Evolutionary conservation across 2,329 filamentous ascomycete genomes (phyloP), one percentile per base, ranked within the genome.

Genomic region (Bimuria novae-zelandiae): DNA sequence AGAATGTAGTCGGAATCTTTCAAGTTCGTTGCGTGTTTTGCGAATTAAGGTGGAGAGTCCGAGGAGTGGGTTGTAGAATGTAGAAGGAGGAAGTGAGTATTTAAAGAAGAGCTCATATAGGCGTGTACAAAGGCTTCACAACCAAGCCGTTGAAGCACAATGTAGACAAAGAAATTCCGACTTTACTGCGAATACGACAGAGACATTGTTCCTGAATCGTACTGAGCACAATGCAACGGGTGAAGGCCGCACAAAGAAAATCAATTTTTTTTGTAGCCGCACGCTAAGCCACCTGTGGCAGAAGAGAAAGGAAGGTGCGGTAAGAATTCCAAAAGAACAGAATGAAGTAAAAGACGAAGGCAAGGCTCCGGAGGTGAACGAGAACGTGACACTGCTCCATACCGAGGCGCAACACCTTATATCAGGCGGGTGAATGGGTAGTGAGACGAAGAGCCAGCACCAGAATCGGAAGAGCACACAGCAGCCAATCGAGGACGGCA

Each of bases 401-500:
- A 32, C 36, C 43, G 46, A 39, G 51, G 33, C 42, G 27, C 39
- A 25, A 23, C 32, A 29, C 52, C 61, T 65, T 69, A 68, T 70
- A 71, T 72, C 53, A 68, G 57, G 60, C 60, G 58, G 59, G 33
- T 62, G 61, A 65, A 64, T 56, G 47, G 44, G 57, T 53, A 32
- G 60, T 67, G 64, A 67, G 65, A 70, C 68, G 69, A 50, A 67
- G 60, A 52, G 57, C 55, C 53, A 61, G 59, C 64, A 57, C 55
- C 51, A 60, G 60, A 64, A 51, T 14, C 54, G 51, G 53, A 55
- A 62, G 67, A 63, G 63, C 48, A 44, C 48, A 65, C 62, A 51
- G 55, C 55, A 69, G 60, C 71, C 71, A 74, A 74, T 74, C 54
- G 61, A 68, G 60, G 58, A 45, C 39, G 49, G 49, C 54, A 57